phyloP scores from a whole-genome alignment of 768 basidiomycete species.

The Hypsizygus marmoreus region DNA sequence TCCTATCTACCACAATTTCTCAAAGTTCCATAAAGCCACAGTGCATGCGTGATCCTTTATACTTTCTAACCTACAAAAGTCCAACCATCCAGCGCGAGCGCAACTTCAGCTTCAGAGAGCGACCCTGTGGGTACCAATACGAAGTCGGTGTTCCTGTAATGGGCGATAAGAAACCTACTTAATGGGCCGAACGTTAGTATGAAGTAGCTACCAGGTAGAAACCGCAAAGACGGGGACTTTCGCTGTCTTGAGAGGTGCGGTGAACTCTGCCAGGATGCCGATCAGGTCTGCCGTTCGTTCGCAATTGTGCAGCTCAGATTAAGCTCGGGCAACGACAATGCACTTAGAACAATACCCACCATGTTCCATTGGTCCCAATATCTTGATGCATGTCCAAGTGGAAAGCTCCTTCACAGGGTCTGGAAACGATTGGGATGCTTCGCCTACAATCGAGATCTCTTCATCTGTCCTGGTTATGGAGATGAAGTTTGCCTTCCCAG shows the following conservation, averaged over 20 bases:
- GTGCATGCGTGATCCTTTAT: too few relatives aligned
- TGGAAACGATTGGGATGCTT: constrained; percentile 38
- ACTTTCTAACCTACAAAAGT: constrained; percentile 35
- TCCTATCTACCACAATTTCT: too few relatives aligned
- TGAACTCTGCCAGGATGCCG: constrained; percentile 56
- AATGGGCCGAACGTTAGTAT: not conserved
- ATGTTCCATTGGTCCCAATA: constrained; percentile 69
- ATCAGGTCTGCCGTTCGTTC: constrained; percentile 44
- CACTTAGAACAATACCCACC: constrained; percentile 33
- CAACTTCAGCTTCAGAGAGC: constrained; percentile 40
- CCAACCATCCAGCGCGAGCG: constrained; percentile 56
- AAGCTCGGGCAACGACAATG: not conserved
- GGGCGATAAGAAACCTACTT: constrained; percentile 3
- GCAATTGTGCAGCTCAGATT: not conserved
- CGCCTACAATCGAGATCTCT: constrained; percentile 62
- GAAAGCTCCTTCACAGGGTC: constrained; percentile 37
- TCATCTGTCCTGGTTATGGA: constrained; percentile 62
- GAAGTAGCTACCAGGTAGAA: constrained; percentile 56
- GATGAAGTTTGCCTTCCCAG: constrained; percentile 37
- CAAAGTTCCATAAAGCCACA: too few relatives aligned
- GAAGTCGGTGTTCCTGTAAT: constrained; percentile 65
- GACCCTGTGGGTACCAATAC: constrained; percentile 53
- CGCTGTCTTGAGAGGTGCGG: constrained; percentile 52
- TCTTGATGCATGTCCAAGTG: constrained; percentile 61
- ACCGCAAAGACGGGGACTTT: constrained; percentile 58